Base-by-base conservation (phyloP, 1,284 basidiomycete genomes). In the Ganoderma boninense region DNA sequence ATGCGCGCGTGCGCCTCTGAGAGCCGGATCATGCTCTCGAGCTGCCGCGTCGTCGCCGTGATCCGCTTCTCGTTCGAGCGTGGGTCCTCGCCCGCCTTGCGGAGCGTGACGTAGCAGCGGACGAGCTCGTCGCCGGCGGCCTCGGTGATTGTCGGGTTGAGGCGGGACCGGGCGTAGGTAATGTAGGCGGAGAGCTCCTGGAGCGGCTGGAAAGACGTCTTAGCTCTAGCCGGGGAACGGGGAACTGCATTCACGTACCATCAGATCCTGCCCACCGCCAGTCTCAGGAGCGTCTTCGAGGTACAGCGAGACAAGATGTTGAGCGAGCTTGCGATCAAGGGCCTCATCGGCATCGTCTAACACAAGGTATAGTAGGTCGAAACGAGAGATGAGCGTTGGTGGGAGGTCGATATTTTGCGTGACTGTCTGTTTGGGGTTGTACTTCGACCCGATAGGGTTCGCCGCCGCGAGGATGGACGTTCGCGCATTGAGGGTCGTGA, bases 21-120 rank as follows among this genome's bases (percentile, higher is more conserved):
- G 38, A 99, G 88, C n/a, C 98, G 95, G 79, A 99, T 99, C 92
- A 99, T 96, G 76, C 92, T 95, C 82, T 99, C 97, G 40, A 99
- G 90, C 82, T 99, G 97, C 66, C 97, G 91, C 0, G 98, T 99
- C 40, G 97, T 99, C 1, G 98, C 97, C 0, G 98, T 99, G 82
- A 99, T 99, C 14, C 97, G 92, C 77, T 96, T 95, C 82, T 99
- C 97, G 70, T 89, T 89, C 1, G 90, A 90, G 29, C 96, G 91
- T 2, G 95, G 92, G 80, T 99, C 97, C 57, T 92, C 90, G 35
- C 97, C 97, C 73, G 95, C 92, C 80, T 95, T 95, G 67, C 97
- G 94, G 86, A 99, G 94, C 74, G 95, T 94, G 69, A 99, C 97
- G 82, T 99, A 99, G 59, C 93, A 92, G 2, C 86, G 83, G 20